Evolutionary conservation across 2,329 filamentous ascomycete species (phyloP), one percentile per base, ranked within the genome.

Genomic region (Ilyonectria mors-panacis): DNA sequence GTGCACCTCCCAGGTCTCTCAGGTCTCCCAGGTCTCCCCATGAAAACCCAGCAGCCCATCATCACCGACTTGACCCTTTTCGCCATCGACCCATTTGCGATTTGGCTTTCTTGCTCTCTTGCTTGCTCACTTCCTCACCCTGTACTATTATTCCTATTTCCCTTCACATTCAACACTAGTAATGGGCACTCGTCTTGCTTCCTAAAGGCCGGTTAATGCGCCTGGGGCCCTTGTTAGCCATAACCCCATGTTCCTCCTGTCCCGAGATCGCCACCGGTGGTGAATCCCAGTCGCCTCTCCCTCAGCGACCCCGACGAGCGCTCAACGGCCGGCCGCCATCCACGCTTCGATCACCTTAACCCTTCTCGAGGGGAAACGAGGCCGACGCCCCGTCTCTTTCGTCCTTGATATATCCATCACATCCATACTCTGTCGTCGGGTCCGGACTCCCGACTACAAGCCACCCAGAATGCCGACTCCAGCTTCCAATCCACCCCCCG

Each of bases 401-500:
- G 17, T 39, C 30, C 30, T 47, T 39, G 30, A 54, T 9, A 42
- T 35, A 30, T 39, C 19, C 23, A 33, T 58, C 39, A 55, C 45
- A 37, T 48, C 47, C 17, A 54, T 23, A 21, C 21, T 39, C 33
- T 42, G 56, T 74, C 71, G 74, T 63, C 26, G 48, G 21, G 55
- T 17, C 47, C 21, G n/a, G 35, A 33, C 56, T 58, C 56, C 56
- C 47, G 39, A 42, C 58, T 60, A 23, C 35, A 59, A 57, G 65
- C 65, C 48, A 67, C 67, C 57, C 64, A 81, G 63, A 70, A 85
- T 85, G 84, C 84, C 84, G 68, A 85, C 83, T 26, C 84, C 84
- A 64, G 85, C 84, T 17, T 80, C 81, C 59, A 82, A 83, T 72
- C 79, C 78, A 66, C 79, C 80, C 53, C 77, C 81, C 50, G 78